These are phyloP conservation scores for Onygenales sp. DNA, from an alignment of 2,329 filamentous ascomycete species.

Conservation along the genomic window DNA sequence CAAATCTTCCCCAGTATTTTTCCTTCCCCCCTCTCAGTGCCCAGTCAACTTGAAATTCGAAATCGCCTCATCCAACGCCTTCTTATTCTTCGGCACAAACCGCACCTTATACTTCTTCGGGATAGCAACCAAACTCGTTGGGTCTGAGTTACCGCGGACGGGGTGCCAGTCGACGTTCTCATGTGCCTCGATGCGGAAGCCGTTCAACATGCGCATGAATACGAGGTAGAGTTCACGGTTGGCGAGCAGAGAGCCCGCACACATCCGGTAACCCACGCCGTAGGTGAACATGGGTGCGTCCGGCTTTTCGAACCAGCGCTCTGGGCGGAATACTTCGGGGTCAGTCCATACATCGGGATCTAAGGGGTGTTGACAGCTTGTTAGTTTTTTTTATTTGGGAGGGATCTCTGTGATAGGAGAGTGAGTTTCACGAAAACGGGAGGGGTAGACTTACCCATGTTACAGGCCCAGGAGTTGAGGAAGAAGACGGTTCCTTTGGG, in stretches of 20 bases:
- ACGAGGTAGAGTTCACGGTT: conserved; percentile 57
- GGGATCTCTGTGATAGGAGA: background rate
- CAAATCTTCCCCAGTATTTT: too few species aligned
- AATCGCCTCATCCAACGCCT: conserved; percentile 36
- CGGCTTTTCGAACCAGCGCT: conserved; percentile 54
- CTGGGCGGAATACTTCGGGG: conserved; percentile 49
- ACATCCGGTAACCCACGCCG: conserved; percentile 59
- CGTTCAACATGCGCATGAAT: conserved; percentile 53
- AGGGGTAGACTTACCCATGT: conserved; percentile 46
- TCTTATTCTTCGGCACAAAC: conserved; percentile 47
- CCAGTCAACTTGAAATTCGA: conserved; percentile 9
- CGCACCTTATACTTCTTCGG: conserved; percentile 48
- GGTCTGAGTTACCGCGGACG: conserved; percentile 50
- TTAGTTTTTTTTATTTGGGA: background rate
- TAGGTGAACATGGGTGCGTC: conserved; percentile 58
- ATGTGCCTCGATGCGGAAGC: conserved; percentile 48
- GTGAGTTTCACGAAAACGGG: background rate
- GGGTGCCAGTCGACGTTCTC: conserved; percentile 51
- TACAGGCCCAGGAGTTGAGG: conserved; percentile 59
- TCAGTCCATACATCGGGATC: conserved; percentile 50
- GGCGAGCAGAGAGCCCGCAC: conserved; percentile 52
- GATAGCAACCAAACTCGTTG: conserved; percentile 53
- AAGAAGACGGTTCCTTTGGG: conserved; percentile 56
- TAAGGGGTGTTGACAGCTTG: conserved; percentile 12
- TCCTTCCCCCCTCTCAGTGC: too few species aligned